Conservation (phyloP, 2,329 filamentous ascomycete species). For the Ilyonectria destructans region DNA sequence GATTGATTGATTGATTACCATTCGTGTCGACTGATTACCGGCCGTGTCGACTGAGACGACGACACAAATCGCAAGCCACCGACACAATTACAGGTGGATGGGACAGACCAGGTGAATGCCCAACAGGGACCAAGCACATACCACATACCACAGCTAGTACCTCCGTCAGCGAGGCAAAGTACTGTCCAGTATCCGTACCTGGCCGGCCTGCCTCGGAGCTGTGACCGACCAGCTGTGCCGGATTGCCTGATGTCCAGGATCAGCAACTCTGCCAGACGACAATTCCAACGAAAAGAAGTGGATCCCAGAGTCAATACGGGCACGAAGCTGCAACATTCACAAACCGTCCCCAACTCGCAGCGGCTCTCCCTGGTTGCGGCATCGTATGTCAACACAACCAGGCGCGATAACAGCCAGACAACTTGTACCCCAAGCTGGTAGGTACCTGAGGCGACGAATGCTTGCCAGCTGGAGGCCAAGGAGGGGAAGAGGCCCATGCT, state of each 20-base stretch:
- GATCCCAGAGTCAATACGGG: neutral
- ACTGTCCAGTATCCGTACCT: neutral
- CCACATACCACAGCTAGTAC: neutral
- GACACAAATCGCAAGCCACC: too few species aligned
- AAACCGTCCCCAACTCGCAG: neutral
- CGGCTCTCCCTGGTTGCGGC: neutral
- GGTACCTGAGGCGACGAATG: neutral
- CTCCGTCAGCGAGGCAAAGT: neutral
- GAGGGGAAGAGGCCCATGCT: conserved; percentile 27
- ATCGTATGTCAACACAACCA: neutral
- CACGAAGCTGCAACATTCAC: neutral
- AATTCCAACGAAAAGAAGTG: conserved; percentile 1
- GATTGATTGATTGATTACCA: neutral
- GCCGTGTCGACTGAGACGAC: neutral
- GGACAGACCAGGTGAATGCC: neutral
- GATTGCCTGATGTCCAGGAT: conserved; percentile 4
- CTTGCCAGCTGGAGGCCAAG: neutral
- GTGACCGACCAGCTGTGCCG: neutral
- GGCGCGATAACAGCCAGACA: neutral
- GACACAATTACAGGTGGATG: neutral
- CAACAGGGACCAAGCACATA: neutral
- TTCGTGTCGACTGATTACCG: too few species aligned
- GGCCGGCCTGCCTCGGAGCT: neutral
- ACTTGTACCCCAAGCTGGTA: neutral
- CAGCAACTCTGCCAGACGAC: neutral